Evolutionary conservation across 768 basidiomycete species (phyloP), one percentile per base, ranked within the genome.

Genomic region (Tricholoma bakamatsutake): DNA sequence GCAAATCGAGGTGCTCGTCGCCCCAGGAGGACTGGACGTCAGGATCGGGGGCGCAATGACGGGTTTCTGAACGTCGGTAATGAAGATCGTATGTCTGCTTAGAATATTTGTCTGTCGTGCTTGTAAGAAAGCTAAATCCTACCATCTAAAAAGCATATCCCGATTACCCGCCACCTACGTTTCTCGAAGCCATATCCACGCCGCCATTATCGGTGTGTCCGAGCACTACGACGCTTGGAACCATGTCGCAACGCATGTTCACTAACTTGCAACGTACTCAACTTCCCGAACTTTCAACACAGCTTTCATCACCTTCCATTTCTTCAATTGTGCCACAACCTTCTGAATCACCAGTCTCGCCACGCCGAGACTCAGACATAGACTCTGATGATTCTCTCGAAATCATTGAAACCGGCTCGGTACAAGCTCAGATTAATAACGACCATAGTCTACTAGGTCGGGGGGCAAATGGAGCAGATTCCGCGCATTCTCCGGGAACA

Each of bases 141-240:
- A 48, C 55, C 30, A 61, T 60, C 47, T 39, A 56, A 64, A 62
- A 77, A 67, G 69, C 62, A 67, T 75, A 75, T 47, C 80, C 83
- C 27, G 80, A 88, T 64, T 87, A 86, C 63, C 86, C 85, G 6
- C 89, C 89, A 11, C 88, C 89, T 27, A 81, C 87, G 11, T 88
- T 89, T 61, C 82, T 83, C 57, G 88, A 90, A 68, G 85, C 85
- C 4, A 81, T 79, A 35, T 77, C 75, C 8, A 75, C 77, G 12
- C 73, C 77, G 5, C 64, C 79, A 2, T 50, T 70, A 53, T 77
- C 66, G 56, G 71, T 67, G 56, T 73, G 63, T 62, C 74, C 55
- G 11, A 78, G 62, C 65, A 75, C 64, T 54, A 71, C 73, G 21
- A 77, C 75, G 54, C 64, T 74, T 54, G 72, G 52, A 54, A 67